These are phyloP conservation scores for Acmispon strigosus DNA, from an alignment of 306 rosid genomes.

Conservation along the genomic window DNA sequence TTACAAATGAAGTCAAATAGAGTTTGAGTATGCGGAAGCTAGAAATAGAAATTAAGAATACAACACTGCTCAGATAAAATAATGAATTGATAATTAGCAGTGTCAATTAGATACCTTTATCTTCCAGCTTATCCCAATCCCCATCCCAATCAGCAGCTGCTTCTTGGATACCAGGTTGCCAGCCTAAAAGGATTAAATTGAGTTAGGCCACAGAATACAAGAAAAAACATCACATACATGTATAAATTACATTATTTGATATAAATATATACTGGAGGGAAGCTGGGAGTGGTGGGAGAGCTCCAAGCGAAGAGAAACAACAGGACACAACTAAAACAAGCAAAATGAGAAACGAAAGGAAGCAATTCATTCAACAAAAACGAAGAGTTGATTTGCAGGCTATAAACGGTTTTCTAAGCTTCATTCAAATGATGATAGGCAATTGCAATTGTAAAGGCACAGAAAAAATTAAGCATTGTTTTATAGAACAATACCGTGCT, in stretches of 20 bases:
- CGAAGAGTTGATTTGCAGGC: not conserved
- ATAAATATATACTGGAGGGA: slow-evolving; percentile 2
- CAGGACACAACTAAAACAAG: not conserved
- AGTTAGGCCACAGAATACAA: slow-evolving; percentile 8
- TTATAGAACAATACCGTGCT: not conserved
- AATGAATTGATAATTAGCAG: slow-evolving; percentile 2
- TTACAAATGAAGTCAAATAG: not conserved
- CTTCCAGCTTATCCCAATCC: slow-evolving; percentile 93
- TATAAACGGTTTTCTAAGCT: slow-evolving; percentile 12
- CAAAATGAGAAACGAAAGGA: not conserved
- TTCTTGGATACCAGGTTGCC: slow-evolving; percentile 93
- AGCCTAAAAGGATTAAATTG: slow-evolving; percentile 47
- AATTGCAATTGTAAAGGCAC: not conserved
- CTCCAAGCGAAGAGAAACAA: slow-evolving; percentile 6
- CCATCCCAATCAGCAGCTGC: slow-evolving; percentile 98
- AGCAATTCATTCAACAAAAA: slow-evolving; percentile 1
- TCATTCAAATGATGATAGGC: not conserved
- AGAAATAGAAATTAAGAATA: not conserved
- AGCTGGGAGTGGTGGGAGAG: not conserved
- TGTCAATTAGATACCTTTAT: slow-evolving; percentile 60
- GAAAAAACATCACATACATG: not conserved
- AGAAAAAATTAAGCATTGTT: not conserved
- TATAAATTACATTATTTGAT: not conserved
- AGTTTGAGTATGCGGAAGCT: not conserved
- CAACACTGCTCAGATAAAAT: not conserved